Evolutionary conservation across 495 filamentous ascomycete species (phyloP), one percentile per base, ranked within the genome.

Genomic region (Penicillium simplicissimum): DNA sequence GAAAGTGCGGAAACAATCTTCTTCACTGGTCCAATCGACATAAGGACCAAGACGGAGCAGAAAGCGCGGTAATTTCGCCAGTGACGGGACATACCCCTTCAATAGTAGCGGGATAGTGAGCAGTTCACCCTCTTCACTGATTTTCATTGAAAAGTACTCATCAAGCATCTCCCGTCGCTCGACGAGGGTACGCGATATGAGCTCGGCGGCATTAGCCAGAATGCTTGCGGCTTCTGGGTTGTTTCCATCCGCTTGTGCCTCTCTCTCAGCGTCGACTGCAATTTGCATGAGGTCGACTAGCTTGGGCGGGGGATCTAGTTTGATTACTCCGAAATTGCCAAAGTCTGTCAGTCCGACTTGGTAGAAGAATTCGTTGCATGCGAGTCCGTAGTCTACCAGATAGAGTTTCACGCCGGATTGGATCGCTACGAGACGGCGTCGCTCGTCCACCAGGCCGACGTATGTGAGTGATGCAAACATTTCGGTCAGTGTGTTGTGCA

Each of bases 261-360:
- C 65, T 19, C 70, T 66, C 68, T 96, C 92, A 25, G 86, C 77
- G 52, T 88, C 85, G 1, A 87, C 91, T 2, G 88, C 95, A 35
- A 97, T 81, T 34, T 75, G 70, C 0, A 99, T 79, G 10, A 98
- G 74, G 54, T 90, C 86, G 14, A 79, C 72, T 10, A 98, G 75
- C 55, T 85, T 81, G 0, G 97, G 83, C 1, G 91, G 81, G 1
- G 93, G 90, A 53, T 88, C 84, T 58, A 98, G 90, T 9, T 81
- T 83, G 66, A 98, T 96, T 53, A 80, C 68, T 15, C 96, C 96
- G 71, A 96, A 98, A 69, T 98, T 98, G 2, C 89, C 92, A 73
- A 98, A 99, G 70, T 98, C 92, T 0, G 95, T 97, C 45, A 99
- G 84, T 2, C 93, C 96, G 48, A 98, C 78, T 75, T 99, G 96